Evolutionary conservation across 2,329 filamentous ascomycete species (phyloP), one percentile per base, ranked within the genome.

Genomic region (Ustulina deusta): DNA sequence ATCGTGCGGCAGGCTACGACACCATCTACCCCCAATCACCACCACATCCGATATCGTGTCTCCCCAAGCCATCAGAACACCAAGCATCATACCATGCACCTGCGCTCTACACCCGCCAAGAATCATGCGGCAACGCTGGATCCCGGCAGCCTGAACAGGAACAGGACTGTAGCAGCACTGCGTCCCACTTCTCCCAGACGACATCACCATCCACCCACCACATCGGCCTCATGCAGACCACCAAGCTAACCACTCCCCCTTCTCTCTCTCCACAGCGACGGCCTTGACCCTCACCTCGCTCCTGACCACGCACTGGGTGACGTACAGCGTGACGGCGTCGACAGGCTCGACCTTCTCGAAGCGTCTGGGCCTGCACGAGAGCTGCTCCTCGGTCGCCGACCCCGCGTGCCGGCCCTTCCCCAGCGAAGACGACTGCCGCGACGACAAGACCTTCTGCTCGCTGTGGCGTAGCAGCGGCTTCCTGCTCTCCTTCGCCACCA

Each of bases 401-500:
- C 81, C 82, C n/a, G 79, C 81, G 54, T 94, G 92, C 79, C 83
- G 84, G 27, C 81, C 83, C 36, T 96, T 94, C 79, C 93, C 93
- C 3, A 84, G 85, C 71, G 82, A 86, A 61, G 83, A 87, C 64
- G 90, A 93, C 77, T 95, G 93, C 80, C 82, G 85, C 73, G 86
- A 88, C 60, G 87, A 90, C 73, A 86, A 89, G 59, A 89, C 90
- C 75, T 97, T 98, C 81, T 98, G 96, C 84, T 91, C 90, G 74
- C 91, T 97, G 86, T 99, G 95, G 95, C 88, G 92, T 66, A 93
- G 90, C 29, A 90, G 93, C 40, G 94, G 93, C 27, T 98, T 97
- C 81, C 81, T 97, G 71, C 93, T 97, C 83, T 92, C 90, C 60
- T 92, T 97, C 74, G 87, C 92, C 7, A 88, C 93, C 42, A 89